Evolutionary conservation across 768 basidiomycete species (phyloP).

Genomic region (Boletus speciosus): DNA sequence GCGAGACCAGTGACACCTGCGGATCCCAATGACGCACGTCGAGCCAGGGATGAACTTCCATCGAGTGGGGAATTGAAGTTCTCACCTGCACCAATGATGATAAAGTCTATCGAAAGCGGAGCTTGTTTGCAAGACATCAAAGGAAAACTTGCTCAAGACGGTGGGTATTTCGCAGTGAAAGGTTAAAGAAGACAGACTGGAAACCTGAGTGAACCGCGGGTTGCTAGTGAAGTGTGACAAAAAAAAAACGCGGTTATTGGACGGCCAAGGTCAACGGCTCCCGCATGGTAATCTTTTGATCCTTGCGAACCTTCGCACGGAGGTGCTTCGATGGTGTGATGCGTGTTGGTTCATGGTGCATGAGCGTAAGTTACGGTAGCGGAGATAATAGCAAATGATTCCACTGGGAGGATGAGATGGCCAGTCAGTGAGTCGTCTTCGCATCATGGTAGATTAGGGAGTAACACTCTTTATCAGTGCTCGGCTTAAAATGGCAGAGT

Average conservation of each 20-base stretch:
- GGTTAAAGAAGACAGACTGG: background rate
- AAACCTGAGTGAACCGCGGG: background rate
- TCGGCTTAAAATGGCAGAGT: background rate
- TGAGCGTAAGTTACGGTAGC: background rate
- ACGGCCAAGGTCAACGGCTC: slow-evolving; percentile 7
- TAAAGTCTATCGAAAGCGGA: slow-evolving; percentile 29
- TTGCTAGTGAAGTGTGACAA: background rate
- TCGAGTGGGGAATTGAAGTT: background rate
- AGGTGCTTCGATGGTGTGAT: slow-evolving; percentile 7
- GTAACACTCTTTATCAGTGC: background rate
- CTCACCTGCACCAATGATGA: slow-evolving; percentile 31
- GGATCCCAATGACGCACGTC: background rate
- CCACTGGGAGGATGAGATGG: too few species aligned
- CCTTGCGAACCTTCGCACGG: slow-evolving; percentile 21
- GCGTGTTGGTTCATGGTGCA: background rate
- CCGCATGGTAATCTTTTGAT: slow-evolving; percentile 10
- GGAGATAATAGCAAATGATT: slow-evolving; percentile 2
- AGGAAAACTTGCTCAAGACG: background rate
- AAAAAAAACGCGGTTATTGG: slow-evolving; percentile 15
- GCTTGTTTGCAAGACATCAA: slow-evolving; percentile 24
- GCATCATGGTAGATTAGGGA: background rate
- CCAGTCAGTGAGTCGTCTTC: background rate
- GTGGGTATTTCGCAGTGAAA: background rate
- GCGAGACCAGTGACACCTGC: slow-evolving; percentile 53
- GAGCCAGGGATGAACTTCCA: background rate